Evolutionary conservation across 768 basidiomycete species (phyloP).

Genomic region (Leccinum barrowsii): DNA sequence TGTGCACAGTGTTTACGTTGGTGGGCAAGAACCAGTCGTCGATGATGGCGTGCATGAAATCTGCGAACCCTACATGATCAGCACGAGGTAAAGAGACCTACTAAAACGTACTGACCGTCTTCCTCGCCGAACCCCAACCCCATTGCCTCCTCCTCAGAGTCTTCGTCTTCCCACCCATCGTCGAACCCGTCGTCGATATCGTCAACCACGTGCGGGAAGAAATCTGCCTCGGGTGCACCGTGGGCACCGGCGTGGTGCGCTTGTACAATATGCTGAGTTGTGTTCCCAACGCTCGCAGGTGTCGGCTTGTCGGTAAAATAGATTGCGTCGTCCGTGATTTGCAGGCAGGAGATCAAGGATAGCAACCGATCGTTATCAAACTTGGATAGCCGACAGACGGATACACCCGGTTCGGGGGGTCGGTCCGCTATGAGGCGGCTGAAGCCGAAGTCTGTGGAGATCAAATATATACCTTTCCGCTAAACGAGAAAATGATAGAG

Average conservation of each 20-base stretch:
- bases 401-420: slow-evolving; percentile 31
- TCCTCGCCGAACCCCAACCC: slow-evolving; percentile 4
- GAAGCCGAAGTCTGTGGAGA: slow-evolving; percentile 24
- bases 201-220: slow-evolving; percentile 4
- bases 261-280: background rate
- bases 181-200: slow-evolving; percentile 9
- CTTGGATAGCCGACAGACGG: slow-evolving; percentile 17
- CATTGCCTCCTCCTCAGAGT: slow-evolving; percentile 9
- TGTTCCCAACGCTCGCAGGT: background rate
- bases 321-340: slow-evolving; percentile 51
- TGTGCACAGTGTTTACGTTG: slow-evolving; percentile 23
- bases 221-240: background rate
- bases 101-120: slow-evolving; percentile 4
- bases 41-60: slow-evolving; percentile 10
- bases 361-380: slow-evolving; percentile 16
- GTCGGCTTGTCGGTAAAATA: slow-evolving; percentile 39
- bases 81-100: background rate
- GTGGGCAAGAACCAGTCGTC: slow-evolving; percentile 22
- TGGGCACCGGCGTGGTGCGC: background rate
- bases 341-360: slow-evolving; percentile 46
- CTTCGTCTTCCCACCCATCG: slow-evolving; percentile 16
- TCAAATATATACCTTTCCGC: slow-evolving; percentile 25
- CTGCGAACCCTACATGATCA: slow-evolving; percentile 10
- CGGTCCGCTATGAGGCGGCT: slow-evolving; percentile 24
- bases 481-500: background rate